A percentile compares a stretch with the other conserved stretches of the same genome.
Evolutionary conservation across 306 rosid species (phyloP).

Genomic region (Dryas alaskensis): DNA sequence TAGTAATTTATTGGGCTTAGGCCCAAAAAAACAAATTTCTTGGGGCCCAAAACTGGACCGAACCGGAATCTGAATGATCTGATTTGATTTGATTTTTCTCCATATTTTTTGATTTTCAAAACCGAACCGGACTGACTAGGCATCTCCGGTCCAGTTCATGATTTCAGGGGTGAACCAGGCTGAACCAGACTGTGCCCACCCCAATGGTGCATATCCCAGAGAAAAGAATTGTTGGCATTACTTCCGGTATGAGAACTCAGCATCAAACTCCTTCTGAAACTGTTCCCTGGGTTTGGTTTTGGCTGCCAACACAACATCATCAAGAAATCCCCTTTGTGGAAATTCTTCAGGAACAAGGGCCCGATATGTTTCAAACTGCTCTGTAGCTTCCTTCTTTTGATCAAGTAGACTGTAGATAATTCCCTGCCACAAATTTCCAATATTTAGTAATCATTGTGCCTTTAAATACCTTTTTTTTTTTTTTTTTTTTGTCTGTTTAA

Average conservation of each 20-base stretch:
- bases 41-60: too few relatives aligned
- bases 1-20: too few relatives aligned
- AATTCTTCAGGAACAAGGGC: slow-evolving; percentile 78
- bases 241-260: slow-evolving; percentile 51
- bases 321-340: slow-evolving; percentile 81
- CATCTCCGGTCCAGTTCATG: too few relatives aligned
- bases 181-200: too few relatives aligned
- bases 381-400: slow-evolving; percentile 71
- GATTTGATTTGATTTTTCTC: too few relatives aligned
- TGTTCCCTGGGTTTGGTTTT: slow-evolving; percentile 49
- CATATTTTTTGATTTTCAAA: too few relatives aligned
- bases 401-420: slow-evolving; percentile 76
- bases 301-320: slow-evolving; percentile 73
- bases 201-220: background rate
- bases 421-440: slow-evolving; percentile 51
- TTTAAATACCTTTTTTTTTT: background rate
- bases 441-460: background rate
- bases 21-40: too few relatives aligned
- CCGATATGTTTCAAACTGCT: slow-evolving; percentile 70
- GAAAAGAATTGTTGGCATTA: background rate
- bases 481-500: background rate
- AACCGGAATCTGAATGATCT: too few relatives aligned
- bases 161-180: too few relatives aligned
- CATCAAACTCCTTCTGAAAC: slow-evolving; percentile 53
- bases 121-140: too few relatives aligned